Evolutionary conservation across 495 filamentous ascomycete genomes (phyloP), one percentile per base, ranked within the genome.

Genomic region (Hypoxylon trugodes): DNA sequence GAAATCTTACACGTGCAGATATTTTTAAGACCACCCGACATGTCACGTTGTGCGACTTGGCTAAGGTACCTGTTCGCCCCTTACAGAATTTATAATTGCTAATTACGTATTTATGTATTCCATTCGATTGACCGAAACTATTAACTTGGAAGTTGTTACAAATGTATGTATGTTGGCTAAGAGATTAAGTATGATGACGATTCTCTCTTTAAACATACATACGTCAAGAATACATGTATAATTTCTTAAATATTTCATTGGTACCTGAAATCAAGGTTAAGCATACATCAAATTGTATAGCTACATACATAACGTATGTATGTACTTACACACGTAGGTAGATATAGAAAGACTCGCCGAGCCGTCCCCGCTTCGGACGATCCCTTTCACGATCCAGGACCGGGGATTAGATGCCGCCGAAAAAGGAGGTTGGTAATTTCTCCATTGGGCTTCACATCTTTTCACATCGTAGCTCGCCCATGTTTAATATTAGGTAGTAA

Each of bases 321-420:
- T n/a, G n/a, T n/a, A n/a, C n/a, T n/a, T n/a, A n/a, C n/a, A n/a
- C n/a, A n/a, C n/a, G n/a, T n/a, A n/a, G n/a, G n/a, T 13, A 52
- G 47, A 37, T 21, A 18, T 12, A 60, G 37, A 37, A 43, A 51
- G 16, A 40, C 28, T 35, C 8, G 50, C 48, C 47, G 56, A 41
- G 52, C 47, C 51, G 47, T 62, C 64, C 58, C 64, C 64, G 64
- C 64, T 67, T 52, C 64, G 64, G 64, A 33, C 30, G 56, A 61
- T 32, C 50, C 51, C n/a, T n/a, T 59, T 46, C 18, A 60, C 36
- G 38, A 61, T 36, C 32, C 28, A 50, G 37, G 12, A 40, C 52
- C 51, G 35, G 47, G 49, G 58, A 53, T 18, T 36, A 43, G 40
- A 61, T 57, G 52, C 53, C 47, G 52, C 58, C 64, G 58, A 61